A percentile compares a stretch with the other conserved stretches of the same genome.
Conservation (phyloP, 768 basidiomycete species). For the Rhodocollybia butyracea region DNA sequence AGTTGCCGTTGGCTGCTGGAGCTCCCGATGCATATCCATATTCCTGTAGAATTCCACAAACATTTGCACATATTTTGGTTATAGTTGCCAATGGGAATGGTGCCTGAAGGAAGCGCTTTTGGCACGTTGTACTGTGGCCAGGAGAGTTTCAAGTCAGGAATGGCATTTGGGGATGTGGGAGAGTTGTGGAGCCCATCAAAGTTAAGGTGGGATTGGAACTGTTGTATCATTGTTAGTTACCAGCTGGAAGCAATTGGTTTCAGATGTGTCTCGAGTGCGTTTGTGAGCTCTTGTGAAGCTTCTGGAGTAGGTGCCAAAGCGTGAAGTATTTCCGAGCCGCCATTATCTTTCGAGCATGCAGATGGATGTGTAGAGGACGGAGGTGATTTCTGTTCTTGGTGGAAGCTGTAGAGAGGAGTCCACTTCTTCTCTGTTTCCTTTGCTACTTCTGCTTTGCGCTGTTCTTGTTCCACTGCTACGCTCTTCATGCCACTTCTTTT, state of each 20-base stretch:
- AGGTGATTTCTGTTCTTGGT: neutral
- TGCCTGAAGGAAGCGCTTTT: neutral
- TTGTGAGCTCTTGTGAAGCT: conserved; percentile 1
- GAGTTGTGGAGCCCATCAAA: neutral
- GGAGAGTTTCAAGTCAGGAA: neutral
- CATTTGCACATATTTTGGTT: neutral
- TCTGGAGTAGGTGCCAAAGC: conserved; percentile 5
- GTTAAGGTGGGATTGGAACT: neutral
- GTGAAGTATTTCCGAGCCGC: neutral
- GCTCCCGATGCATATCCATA: conserved; percentile 3
- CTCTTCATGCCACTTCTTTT: conserved; percentile 5
- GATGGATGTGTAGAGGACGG: neutral
- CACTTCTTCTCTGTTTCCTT: conserved; percentile 15
- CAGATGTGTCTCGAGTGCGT: neutral
- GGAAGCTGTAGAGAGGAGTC: neutral
- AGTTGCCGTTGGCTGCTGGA: neutral
- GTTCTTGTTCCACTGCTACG: conserved; percentile 11
- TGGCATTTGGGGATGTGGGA: neutral
- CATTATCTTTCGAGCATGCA: neutral
- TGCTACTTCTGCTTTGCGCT: conserved; percentile 13
- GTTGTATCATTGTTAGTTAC: neutral
- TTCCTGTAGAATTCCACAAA: conserved; percentile 3
- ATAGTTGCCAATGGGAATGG: neutral
- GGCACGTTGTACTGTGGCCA: neutral
- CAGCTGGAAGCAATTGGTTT: neutral